Conservation (phyloP, 2,329 filamentous ascomycete genomes). For the Fusarium coffeatum region DNA sequence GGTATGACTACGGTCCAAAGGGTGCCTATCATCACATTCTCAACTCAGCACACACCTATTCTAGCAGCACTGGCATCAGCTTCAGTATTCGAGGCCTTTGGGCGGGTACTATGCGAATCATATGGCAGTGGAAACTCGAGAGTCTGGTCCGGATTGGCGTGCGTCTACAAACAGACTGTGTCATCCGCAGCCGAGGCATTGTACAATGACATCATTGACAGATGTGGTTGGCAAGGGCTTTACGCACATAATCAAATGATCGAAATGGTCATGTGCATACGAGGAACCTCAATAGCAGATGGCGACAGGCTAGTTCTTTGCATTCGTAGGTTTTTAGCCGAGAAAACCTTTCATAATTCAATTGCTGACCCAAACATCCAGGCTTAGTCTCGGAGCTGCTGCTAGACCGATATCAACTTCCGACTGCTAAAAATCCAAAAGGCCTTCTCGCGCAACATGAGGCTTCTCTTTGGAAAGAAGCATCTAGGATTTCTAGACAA, state of each 20-base stretch:
- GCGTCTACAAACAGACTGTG: slow-evolving; percentile 9
- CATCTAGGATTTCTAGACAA: background rate
- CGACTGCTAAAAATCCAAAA: background rate
- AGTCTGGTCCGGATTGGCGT: background rate
- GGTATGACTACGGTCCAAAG: background rate
- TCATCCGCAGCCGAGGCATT: background rate
- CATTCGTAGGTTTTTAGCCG: slow-evolving; percentile 6
- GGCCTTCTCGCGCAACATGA: background rate
- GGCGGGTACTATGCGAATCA: too few species aligned
- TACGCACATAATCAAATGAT: slow-evolving; percentile 12
- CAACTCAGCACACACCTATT: slow-evolving; percentile 11
- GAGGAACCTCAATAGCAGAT: slow-evolving; percentile 5
- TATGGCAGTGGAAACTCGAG: too few species aligned
- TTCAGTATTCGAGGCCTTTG: background rate
- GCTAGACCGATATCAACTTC: background rate
- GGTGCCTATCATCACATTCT: slow-evolving; percentile 4
- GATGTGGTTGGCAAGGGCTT: slow-evolving; percentile 14
- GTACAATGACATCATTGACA: background rate
- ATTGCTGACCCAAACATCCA: too few species aligned
- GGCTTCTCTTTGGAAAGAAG: too few species aligned
- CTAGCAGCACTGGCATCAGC: slow-evolving; percentile 4
- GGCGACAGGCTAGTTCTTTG: slow-evolving; percentile 15
- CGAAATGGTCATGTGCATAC: slow-evolving; percentile 8
- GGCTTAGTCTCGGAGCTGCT: background rate
- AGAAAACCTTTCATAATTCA: background rate